These are phyloP conservation scores for Paecilomyces niveus DNA, from an alignment of 2,329 filamentous ascomycete species.

Conservation along the genomic window DNA sequence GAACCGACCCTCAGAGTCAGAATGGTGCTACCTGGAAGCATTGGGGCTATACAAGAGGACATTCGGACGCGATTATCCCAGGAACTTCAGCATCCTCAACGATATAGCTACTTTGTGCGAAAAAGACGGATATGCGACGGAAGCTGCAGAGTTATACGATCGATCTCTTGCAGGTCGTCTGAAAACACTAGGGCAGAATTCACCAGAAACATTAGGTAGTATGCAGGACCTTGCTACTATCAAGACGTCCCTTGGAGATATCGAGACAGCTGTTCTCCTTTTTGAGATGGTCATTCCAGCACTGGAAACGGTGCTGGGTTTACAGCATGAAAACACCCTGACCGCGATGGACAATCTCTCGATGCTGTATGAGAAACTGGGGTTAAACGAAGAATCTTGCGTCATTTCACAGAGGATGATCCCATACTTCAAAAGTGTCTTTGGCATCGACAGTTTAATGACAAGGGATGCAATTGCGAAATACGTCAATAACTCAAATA, in stretches of 20 bases:
- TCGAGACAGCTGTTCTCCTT: slow-evolving; percentile 19
- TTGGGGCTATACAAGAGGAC: slow-evolving; percentile 20
- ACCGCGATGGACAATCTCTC: slow-evolving; percentile 23
- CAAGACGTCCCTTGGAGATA: slow-evolving; percentile 18
- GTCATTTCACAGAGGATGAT: slow-evolving; percentile 15
- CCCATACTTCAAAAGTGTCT: slow-evolving; percentile 18
- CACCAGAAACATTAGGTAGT: slow-evolving; percentile 22
- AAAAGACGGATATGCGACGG: slow-evolving; percentile 22
- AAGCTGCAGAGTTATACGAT: slow-evolving; percentile 23
- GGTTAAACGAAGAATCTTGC: slow-evolving; percentile 19
- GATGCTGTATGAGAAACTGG: slow-evolving; percentile 22
- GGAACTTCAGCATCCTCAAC: slow-evolving; percentile 20
- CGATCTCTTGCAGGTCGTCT: slow-evolving; percentile 22
- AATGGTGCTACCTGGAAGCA: slow-evolving; percentile 19
- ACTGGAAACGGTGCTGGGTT: slow-evolving; percentile 21
- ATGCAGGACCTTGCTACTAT: slow-evolving; percentile 23
- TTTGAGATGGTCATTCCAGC: slow-evolving; percentile 22
- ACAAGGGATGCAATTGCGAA: slow-evolving; percentile 18
- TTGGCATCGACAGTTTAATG: slow-evolving; percentile 15
- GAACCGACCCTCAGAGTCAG: slow-evolving; percentile 18
- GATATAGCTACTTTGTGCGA: slow-evolving; percentile 21
- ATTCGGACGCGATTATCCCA: slow-evolving; percentile 19
- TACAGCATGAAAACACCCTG: slow-evolving; percentile 21
- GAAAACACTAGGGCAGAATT: slow-evolving; percentile 20
- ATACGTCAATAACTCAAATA: slow-evolving; percentile 19